Percentiles rank a stretch among this genome's conserved stretches.
phyloP scores from a whole-genome alignment of 2,329 filamentous ascomycete genomes.

The Pseudocercospora eumusae region DNA sequence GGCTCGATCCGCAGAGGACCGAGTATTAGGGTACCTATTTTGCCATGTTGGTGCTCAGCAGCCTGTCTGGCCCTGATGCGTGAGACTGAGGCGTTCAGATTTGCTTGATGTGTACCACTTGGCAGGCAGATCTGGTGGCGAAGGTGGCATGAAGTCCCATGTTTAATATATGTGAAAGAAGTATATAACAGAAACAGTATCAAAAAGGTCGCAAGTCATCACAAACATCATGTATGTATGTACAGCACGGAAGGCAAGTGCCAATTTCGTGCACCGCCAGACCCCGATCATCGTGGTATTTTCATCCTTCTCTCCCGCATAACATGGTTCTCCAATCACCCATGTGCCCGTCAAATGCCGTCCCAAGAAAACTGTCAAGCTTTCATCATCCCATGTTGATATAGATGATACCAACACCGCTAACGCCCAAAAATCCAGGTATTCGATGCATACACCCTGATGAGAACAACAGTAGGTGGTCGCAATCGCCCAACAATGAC shows the following conservation, averaged over 20 bases:
- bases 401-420: no score
- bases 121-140: no score
- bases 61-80: no score
- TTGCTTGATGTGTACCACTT: no score
- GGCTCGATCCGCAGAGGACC: background rate
- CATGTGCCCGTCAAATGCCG: background rate
- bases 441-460: background rate
- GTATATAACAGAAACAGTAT: background rate
- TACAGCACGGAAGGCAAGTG: background rate
- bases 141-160: no score
- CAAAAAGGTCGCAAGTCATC: background rate
- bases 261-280: background rate
- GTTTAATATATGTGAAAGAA: no score
- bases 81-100: no score
- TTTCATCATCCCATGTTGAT: background rate
- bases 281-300: conserved; percentile 1
- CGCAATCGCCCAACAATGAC: no score
- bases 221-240: background rate
- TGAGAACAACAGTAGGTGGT: background rate
- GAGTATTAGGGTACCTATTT: background rate
- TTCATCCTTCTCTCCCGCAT: background rate
- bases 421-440: background rate
- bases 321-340: background rate
- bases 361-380: background rate
- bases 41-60: no score